Evolutionary conservation across 2,329 filamentous ascomycete species (phyloP).

Genomic region (Amphichorda felina): DNA sequence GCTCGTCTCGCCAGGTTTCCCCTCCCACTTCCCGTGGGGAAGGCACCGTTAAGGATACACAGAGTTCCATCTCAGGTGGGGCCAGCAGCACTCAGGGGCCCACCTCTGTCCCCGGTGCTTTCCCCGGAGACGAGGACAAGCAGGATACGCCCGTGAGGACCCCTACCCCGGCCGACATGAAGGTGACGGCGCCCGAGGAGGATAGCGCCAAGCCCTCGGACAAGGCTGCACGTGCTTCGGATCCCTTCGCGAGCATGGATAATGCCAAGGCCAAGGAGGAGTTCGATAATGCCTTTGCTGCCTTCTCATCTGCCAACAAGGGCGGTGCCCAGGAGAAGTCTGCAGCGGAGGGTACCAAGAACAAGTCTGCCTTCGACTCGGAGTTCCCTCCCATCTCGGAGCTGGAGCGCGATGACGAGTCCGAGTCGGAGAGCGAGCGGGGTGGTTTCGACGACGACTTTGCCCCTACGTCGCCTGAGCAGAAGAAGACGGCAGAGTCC

Average conservation of each 20-base stretch:
- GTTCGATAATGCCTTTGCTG: constrained; percentile 76
- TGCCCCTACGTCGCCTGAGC: constrained; percentile 41
- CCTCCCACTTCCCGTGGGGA: constrained; percentile 49
- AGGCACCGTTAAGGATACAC: constrained; percentile 5
- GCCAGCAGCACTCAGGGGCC: background rate
- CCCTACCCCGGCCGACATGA: constrained; percentile 12
- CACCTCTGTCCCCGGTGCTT: constrained; percentile 13
- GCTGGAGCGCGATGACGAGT: constrained; percentile 71
- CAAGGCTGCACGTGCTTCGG: constrained; percentile 14
- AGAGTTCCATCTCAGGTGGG: background rate
- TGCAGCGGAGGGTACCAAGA: constrained; percentile 16
- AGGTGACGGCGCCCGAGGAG: constrained; percentile 4
- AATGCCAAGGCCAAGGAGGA: constrained; percentile 61
- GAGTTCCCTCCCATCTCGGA: constrained; percentile 95
- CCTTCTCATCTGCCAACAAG: constrained; percentile 47
- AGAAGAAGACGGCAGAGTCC: background rate
- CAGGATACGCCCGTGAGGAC: constrained; percentile 14
- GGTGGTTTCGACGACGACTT: constrained; percentile 94
- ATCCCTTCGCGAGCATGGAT: constrained; percentile 41
- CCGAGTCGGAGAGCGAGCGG: constrained; percentile 64
- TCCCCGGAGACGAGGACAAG: constrained; percentile 20
- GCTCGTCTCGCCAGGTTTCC: constrained; percentile 68
- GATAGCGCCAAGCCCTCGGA: constrained; percentile 8
- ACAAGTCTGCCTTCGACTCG: constrained; percentile 39
- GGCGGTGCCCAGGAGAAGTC: constrained; percentile 21